A percentile compares a stretch with the other conserved stretches of the same genome.
Conservation (phyloP, 148 eudicot species). For the Amaranthus palmeri region DNA sequence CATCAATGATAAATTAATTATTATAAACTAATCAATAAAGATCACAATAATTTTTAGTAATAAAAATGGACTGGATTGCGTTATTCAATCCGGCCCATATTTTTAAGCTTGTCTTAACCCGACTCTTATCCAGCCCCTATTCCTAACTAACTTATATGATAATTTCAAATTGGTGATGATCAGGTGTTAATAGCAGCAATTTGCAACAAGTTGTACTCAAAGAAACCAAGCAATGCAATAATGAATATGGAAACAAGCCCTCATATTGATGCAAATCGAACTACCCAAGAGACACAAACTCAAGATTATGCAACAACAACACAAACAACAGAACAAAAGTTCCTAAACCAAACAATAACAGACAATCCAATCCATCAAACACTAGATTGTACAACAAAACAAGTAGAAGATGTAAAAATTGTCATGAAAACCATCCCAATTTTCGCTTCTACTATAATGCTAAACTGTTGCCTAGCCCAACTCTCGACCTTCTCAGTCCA, state of each 20-base stretch:
- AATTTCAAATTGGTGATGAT: background rate
- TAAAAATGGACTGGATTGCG: too few species aligned
- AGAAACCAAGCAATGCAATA: conserved; percentile 33
- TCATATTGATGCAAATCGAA: conserved; percentile 7
- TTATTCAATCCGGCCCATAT: too few species aligned
- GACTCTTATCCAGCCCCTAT: too few species aligned
- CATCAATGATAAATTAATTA: too few species aligned
- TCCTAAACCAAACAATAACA: conserved; percentile 47
- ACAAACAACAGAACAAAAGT: conserved; percentile 25
- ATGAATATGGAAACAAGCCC: conserved; percentile 34
- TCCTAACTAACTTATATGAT: background rate
- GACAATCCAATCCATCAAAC: conserved; percentile 26
- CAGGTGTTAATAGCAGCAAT: conserved; percentile 67
- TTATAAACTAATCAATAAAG: too few species aligned
- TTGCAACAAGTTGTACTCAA: conserved; percentile 31
- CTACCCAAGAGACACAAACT: conserved; percentile 19
- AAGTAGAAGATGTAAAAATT: conserved; percentile 66
- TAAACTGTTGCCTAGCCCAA: conserved; percentile 91
- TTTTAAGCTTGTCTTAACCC: too few species aligned
- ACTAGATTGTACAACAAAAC: conserved; percentile 42
- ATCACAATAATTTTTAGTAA: too few species aligned
- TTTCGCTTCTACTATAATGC: conserved; percentile 75
- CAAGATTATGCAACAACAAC: conserved; percentile 8
- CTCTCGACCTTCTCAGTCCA: conserved; percentile 92
- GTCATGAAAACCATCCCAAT: conserved; percentile 61